Evolutionary conservation across 441 rosid genomes (phyloP).

Genomic region (Corymbia citriodora): DNA sequence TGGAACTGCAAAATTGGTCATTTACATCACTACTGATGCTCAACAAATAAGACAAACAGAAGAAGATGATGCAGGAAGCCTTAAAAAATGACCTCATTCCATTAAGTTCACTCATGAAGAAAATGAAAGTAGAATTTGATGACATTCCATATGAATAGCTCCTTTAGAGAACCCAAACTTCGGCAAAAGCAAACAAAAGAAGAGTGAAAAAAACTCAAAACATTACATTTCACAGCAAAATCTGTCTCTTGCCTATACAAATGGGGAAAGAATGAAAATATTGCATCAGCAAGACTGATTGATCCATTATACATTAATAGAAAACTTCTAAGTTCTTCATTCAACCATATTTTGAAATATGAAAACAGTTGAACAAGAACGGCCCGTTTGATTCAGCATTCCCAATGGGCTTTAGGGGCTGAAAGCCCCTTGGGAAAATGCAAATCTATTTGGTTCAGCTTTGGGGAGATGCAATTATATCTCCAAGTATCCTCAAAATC

Average conservation of each 20-base stretch:
- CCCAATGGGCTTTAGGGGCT: accelerated
- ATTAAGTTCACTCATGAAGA: neutral
- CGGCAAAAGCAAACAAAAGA: neutral
- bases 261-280: neutral
- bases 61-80: neutral
- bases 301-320: neutral
- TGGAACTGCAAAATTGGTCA: conserved; percentile 34
- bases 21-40: neutral
- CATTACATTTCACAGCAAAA: neutral
- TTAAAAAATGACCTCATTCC: neutral
- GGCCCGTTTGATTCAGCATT: too few relatives aligned
- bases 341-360: neutral
- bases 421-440: too few relatives aligned
- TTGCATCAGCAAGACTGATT: neutral
- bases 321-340: neutral
- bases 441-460: too few relatives aligned
- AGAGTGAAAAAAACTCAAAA: neutral
- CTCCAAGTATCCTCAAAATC: too few relatives aligned
- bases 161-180: neutral
- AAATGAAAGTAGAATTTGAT: neutral
- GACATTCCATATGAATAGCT: neutral
- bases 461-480: too few relatives aligned
- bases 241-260: neutral
- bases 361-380: neutral
- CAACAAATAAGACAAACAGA: neutral